Conservation (phyloP, 208 protist species). For the Borovskyia barvae region DNA sequence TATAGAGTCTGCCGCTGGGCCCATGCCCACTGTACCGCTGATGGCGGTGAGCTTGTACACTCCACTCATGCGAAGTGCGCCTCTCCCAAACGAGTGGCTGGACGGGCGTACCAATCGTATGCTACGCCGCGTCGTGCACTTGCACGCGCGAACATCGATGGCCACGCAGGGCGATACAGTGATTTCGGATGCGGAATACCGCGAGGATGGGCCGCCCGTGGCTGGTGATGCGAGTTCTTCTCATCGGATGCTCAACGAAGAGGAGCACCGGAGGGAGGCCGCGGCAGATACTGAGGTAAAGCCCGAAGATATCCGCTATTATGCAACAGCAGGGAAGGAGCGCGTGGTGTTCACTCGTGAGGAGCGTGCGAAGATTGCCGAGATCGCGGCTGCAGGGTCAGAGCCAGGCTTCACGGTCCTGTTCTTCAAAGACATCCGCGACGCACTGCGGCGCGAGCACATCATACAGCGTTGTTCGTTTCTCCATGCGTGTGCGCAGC, state of each 20-base stretch:
- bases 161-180: background rate
- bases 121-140: slow-evolving; percentile 34
- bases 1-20: slow-evolving; percentile 11
- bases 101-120: slow-evolving; percentile 53
- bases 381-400: slow-evolving; percentile 29
- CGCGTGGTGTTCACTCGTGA: slow-evolving; percentile 34
- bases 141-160: slow-evolving; percentile 4
- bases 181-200: background rate
- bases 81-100: slow-evolving; percentile 28
- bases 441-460: slow-evolving; percentile 55
- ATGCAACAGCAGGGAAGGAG: slow-evolving; percentile 23
- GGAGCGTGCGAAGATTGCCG: slow-evolving; percentile 38
- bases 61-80: slow-evolving; percentile 36
- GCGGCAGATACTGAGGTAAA: background rate
- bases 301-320: slow-evolving; percentile 17
- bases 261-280: background rate
- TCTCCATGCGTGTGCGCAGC: slow-evolving; percentile 47
- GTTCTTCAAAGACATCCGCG: slow-evolving; percentile 60
- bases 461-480: slow-evolving; percentile 40
- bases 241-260: too few relatives aligned
- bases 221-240: too few relatives aligned
- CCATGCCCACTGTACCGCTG: slow-evolving; percentile 40
- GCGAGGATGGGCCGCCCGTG: too few relatives aligned
- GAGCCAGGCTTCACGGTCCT: slow-evolving; percentile 64
- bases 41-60: slow-evolving; percentile 72